Percentiles rank a stretch among this genome's conserved stretches.
These are phyloP conservation scores for Thamnidium elegans DNA, from an alignment of 192 early-diverging fungal species.

Conservation along the genomic window DNA sequence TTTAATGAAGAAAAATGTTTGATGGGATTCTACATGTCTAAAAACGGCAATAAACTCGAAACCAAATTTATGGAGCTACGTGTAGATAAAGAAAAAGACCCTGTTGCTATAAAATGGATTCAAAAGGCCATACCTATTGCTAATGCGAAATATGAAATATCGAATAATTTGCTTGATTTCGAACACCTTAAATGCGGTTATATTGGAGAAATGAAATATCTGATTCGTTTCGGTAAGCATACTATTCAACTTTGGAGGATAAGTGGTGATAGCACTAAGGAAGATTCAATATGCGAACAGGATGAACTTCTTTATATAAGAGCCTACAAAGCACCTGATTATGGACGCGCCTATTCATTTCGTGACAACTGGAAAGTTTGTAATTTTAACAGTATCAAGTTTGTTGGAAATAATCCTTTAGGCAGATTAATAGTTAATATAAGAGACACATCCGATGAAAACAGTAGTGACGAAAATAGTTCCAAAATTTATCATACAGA, in stretches of 20 bases:
- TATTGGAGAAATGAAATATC: neutral
- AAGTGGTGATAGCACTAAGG: neutral
- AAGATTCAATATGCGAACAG: neutral
- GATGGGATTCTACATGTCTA: too few species aligned
- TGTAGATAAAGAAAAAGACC: neutral
- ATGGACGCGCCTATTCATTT: neutral
- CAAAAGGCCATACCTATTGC: too few species aligned
- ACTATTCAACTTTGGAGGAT: neutral
- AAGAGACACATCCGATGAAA: too few species aligned
- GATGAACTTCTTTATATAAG: conserved; percentile 10
- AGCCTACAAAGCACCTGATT: conserved; percentile 5
- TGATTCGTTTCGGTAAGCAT: conserved; percentile 1
- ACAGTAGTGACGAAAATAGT: too few species aligned
- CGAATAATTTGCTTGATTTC: neutral
- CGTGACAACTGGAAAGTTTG: too few species aligned
- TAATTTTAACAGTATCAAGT: too few species aligned
- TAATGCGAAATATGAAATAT: too few species aligned
- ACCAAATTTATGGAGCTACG: neutral
- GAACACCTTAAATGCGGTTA: neutral
- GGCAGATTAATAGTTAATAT: too few species aligned
- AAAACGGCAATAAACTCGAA: neutral
- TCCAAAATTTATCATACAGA: too few species aligned
- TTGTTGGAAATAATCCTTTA: too few species aligned
- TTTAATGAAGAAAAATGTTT: too few species aligned
- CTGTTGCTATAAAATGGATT: neutral